phyloP scores from a whole-genome alignment of 2,329 filamentous ascomycete species.

The Thelonectria olida region DNA sequence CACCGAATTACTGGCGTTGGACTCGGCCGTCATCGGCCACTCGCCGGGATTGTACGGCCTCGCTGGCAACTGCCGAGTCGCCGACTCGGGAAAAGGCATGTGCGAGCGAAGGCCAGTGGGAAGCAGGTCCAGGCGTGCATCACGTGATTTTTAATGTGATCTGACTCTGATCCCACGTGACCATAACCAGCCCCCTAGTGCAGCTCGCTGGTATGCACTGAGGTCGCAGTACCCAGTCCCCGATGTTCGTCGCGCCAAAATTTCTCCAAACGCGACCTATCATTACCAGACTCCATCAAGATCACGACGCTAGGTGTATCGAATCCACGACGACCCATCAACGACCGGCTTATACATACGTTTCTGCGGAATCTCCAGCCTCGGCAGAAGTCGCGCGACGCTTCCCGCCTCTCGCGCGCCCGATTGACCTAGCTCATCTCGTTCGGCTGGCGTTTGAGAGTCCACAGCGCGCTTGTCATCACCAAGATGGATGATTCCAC shows the following conservation, averaged over 20 bases:
- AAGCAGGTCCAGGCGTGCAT: not conserved
- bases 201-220: constrained; percentile 3
- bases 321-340: constrained; percentile 23
- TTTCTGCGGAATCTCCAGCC: constrained; percentile 5
- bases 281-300: constrained; percentile 38
- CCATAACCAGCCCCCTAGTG: not conserved
- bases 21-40: constrained; percentile 40
- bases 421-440: constrained; percentile 28
- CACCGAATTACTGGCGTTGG: constrained; percentile 26
- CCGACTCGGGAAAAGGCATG: constrained; percentile 23
- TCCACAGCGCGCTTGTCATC: constrained; percentile 22
- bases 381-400: constrained; percentile 22
- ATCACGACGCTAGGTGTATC: constrained; percentile 38
- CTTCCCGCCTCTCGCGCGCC: constrained; percentile 9
- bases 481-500: constrained; percentile 66
- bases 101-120: constrained; percentile 3
- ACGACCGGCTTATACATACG: constrained; percentile 17
- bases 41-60: constrained; percentile 37
- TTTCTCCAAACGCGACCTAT: constrained; percentile 49
- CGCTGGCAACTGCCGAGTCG: constrained; percentile 34
- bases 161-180: not conserved
- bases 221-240: constrained; percentile 24
- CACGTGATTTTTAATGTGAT: not conserved
- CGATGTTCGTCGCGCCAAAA: constrained; percentile 48
- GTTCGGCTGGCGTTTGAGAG: constrained; percentile 16